Base-by-base conservation (phyloP, 139 green algal genomes). In the Closterium sp. region DNA sequence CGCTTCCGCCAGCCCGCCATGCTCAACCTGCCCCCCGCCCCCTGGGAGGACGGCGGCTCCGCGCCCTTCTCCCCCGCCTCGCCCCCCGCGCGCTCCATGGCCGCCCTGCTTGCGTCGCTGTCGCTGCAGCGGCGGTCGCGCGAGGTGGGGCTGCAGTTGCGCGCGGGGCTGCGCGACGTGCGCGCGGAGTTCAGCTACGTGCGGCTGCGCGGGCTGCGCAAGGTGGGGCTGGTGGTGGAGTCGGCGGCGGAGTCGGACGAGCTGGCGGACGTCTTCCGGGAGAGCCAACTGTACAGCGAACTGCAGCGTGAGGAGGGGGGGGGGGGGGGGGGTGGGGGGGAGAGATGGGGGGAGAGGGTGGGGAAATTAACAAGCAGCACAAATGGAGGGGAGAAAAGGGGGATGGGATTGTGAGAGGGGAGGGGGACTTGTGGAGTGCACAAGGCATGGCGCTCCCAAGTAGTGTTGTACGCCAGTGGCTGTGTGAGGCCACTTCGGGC, bases 261-360 rank as follows among this genome's bases (percentile, higher is more conserved):
- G 34, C 35, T 86, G 25, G 35, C 34, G 31, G 32, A 35, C 23
- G 34, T 91, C 33, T 91, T 91, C 83, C 66, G 88, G 34, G 88
- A 91, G 64, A 91, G 88, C 88, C 88, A 91, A 16, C 36, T 89
- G 4, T 86, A 91, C 83, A 35, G 64, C 33, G 88, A 91, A 34
- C 36, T 91, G 35, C 88, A 86, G 5, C 25, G 88, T 91, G 33
- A 38, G 88, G 23, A 88, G 31, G 38, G 32, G 8, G 30, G 38
- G 43, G 43, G 21, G 9, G 84, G 0, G 31, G 84, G 84, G 31
- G 16, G 32, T 16, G 31, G 0, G 9, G 4, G 8, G 31, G 7
- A 21, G 31, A 12, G 10, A 28, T 33, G 83, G 2, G 30, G 83
- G 83, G 2, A 33, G 4, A 10, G 83, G 83, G 38, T 8, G 38